These are phyloP conservation scores for Suillus americanus DNA, from an alignment of 768 basidiomycete species.

Conservation along the genomic window DNA sequence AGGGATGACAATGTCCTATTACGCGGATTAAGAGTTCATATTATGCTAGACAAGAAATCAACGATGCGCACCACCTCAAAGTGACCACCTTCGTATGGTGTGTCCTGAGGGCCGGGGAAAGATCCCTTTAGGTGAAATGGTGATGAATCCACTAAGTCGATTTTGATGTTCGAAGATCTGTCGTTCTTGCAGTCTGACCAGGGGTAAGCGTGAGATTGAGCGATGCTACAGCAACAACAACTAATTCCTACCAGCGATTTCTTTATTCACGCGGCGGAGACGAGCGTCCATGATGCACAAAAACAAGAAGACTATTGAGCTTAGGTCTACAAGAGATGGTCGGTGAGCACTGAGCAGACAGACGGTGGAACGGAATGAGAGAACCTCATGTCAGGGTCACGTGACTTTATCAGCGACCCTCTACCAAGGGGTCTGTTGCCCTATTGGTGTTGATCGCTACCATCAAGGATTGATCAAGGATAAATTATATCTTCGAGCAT, in stretches of 20 bases:
- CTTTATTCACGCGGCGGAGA: conserved; percentile 89
- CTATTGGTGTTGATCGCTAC: not conserved
- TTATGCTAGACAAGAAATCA: conserved; percentile 8
- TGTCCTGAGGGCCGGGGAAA: conserved; percentile 89
- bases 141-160: conserved; percentile 85
- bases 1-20: conserved; percentile 88
- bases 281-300: conserved; percentile 74
- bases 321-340: not conserved
- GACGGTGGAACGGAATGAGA: not conserved
- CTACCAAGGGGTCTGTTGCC: not conserved
- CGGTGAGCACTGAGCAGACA: no score
- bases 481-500: not conserved
- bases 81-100: conserved; percentile 89
- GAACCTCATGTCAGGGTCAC: conserved; percentile 10
- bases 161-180: conserved; percentile 81
- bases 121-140: conserved; percentile 91
- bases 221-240: not conserved
- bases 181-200: conserved; percentile 90
- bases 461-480: not conserved
- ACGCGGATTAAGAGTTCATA: conserved; percentile 4
- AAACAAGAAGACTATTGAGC: not conserved
- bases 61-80: conserved; percentile 79
- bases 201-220: conserved; percentile 4
- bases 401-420: conserved; percentile 22
- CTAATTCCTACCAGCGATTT: conserved; percentile 69